Evolutionary conservation across 441 rosid genomes (phyloP).

Genomic region (Manihot esculenta): DNA sequence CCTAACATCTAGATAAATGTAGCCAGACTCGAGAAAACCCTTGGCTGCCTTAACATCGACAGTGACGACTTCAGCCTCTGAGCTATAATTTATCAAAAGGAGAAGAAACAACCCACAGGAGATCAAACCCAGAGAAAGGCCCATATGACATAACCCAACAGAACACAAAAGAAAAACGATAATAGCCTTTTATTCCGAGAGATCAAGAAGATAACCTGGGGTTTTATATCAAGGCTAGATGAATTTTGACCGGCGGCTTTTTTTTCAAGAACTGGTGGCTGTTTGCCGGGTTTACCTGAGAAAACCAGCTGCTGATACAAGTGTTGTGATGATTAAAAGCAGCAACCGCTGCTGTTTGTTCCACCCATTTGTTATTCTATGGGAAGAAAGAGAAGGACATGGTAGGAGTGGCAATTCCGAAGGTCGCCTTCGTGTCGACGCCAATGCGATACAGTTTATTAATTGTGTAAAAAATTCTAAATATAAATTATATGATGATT

Average conservation of each 20-base stretch:
- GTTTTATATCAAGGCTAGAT: constrained; percentile 3
- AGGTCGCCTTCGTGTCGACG: too few species aligned
- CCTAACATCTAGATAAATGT: constrained; percentile 61
- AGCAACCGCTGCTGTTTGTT: background rate
- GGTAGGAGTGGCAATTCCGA: too few species aligned
- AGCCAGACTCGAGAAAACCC: constrained; percentile 47
- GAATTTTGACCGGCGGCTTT: background rate
- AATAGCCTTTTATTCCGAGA: constrained; percentile 25
- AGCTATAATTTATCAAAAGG: constrained; percentile 25
- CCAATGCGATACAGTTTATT: too few species aligned
- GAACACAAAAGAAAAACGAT: background rate
- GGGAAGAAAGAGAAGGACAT: background rate
- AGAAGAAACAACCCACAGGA: constrained; percentile 24
- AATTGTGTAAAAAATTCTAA: too few species aligned
- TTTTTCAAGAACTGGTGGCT: constrained; percentile 22
- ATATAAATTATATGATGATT: too few species aligned
- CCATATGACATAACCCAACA: constrained; percentile 17
- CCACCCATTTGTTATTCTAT: background rate
- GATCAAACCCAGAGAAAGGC: background rate
- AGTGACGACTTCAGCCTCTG: constrained; percentile 51
- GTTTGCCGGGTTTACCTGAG: constrained; percentile 23
- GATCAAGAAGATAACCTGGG: constrained; percentile 26
- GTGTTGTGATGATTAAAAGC: background rate
- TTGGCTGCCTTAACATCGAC: constrained; percentile 51
- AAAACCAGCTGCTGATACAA: constrained; percentile 25